These are phyloP conservation scores for Stachybotrys echinatus DNA, from an alignment of 2,329 filamentous ascomycete genomes.

Conservation along the genomic window DNA sequence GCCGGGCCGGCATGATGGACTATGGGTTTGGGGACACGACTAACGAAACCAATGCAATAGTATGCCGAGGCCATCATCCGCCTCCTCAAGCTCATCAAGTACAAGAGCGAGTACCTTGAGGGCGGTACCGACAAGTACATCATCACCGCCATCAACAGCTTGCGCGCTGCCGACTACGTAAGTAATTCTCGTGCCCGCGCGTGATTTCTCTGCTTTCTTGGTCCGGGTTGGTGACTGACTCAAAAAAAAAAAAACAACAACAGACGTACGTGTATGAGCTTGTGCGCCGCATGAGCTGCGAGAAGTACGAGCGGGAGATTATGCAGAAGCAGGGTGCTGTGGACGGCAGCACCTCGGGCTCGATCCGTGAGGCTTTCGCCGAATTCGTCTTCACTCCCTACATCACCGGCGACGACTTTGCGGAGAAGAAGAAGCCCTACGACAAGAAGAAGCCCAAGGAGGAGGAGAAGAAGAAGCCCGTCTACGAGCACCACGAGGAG, in stretches of 20 bases:
- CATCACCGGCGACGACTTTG: slow-evolving; percentile 22
- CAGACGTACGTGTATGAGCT: slow-evolving; percentile 21
- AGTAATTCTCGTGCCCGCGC: no score
- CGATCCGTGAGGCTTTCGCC: slow-evolving; percentile 18
- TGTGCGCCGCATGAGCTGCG: slow-evolving; percentile 19
- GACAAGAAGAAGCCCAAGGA: slow-evolving; percentile 1
- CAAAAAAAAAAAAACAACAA: no score
- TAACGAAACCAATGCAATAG: slow-evolving; percentile 6
- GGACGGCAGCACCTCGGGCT: slow-evolving; percentile 19
- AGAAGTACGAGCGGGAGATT: slow-evolving; percentile 14
- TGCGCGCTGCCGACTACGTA: slow-evolving; percentile 20
- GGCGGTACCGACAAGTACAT: slow-evolving; percentile 19
- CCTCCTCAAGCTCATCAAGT: slow-evolving; percentile 15
- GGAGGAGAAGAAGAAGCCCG: background rate
- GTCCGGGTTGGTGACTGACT: no score
- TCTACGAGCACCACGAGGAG: background rate
- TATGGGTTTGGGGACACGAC: background rate
- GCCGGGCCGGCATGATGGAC: background rate
- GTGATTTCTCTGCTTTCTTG: no score
- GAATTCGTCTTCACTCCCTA: slow-evolving; percentile 18
- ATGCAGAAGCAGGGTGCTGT: slow-evolving; percentile 23
- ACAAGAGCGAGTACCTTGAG: slow-evolving; percentile 17
- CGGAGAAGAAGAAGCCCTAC: slow-evolving; percentile 4
- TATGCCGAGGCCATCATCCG: slow-evolving; percentile 22
- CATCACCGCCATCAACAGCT: slow-evolving; percentile 21